Evolutionary conservation across 1,284 basidiomycete species (phyloP).

Genomic region (Chiua sp.): DNA sequence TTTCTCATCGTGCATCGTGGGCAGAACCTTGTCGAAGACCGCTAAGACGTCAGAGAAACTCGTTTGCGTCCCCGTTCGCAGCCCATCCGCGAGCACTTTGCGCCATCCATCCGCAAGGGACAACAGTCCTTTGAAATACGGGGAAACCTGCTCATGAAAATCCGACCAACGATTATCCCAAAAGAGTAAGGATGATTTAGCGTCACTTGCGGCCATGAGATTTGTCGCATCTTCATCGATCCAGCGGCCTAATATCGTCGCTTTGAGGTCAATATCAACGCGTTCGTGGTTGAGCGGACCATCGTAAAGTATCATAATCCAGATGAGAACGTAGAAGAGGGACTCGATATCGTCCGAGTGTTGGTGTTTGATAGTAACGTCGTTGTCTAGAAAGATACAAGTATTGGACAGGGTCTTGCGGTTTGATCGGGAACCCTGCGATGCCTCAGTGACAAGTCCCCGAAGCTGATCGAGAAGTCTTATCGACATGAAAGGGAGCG

Average conservation of each 20-base stretch:
- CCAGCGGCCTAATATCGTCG: neutral
- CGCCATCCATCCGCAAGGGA: too few relatives aligned
- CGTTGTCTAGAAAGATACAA: neutral
- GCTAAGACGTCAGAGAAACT: too few relatives aligned
- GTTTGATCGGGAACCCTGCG: too few relatives aligned
- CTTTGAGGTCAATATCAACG: neutral
- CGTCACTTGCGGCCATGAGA: neutral
- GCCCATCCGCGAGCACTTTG: too few relatives aligned
- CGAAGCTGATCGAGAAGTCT: neutral
- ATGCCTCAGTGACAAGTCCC: too few relatives aligned
- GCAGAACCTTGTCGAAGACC: too few relatives aligned
- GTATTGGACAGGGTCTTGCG: neutral
- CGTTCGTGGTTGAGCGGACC: neutral
- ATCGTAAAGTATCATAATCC: neutral
- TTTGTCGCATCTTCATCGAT: neutral
- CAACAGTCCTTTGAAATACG: too few relatives aligned
- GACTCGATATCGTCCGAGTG: slow-evolving; percentile 1
- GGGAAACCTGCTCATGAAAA: neutral
- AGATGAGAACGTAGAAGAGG: neutral
- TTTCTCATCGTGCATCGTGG: too few relatives aligned
- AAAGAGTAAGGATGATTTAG: neutral
- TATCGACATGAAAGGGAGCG: neutral
- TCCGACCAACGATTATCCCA: neutral
- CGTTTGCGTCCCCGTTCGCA: too few relatives aligned
- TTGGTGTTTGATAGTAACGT: neutral